A percentile compares a stretch with the other conserved stretches of the same genome.
Conservation (phyloP, 148 eudicot genomes). For the Oxyria digyna region DNA sequence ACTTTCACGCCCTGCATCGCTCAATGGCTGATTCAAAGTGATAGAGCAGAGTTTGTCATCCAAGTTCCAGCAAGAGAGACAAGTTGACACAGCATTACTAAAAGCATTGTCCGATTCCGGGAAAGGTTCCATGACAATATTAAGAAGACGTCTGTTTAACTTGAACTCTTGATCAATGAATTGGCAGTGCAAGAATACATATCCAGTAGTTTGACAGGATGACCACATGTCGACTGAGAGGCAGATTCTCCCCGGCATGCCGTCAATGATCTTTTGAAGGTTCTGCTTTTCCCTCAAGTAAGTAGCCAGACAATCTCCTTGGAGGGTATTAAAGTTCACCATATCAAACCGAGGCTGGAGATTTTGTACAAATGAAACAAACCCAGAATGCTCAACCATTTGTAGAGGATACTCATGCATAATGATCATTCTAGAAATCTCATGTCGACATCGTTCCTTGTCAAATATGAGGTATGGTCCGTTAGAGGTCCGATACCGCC, state of each 20-base stretch:
- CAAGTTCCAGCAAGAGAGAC: conserved; percentile 77
- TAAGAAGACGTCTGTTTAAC: conserved; percentile 58
- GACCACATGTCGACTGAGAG: conserved; percentile 60
- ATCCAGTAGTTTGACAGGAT: conserved; percentile 50
- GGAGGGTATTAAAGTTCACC: conserved; percentile 58
- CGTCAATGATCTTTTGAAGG: conserved; percentile 50
- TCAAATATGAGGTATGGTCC: conserved; percentile 46
- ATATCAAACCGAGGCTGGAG: conserved; percentile 67
- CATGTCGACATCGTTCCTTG: conserved; percentile 56
- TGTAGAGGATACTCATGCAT: conserved; percentile 71
- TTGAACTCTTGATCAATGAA: conserved; percentile 70
- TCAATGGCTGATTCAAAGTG: conserved; percentile 45
- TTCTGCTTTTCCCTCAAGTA: conserved; percentile 56
- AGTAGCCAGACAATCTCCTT: conserved; percentile 72
- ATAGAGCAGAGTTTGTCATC: conserved; percentile 60
- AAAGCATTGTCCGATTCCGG: conserved; percentile 70
- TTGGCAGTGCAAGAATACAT: conserved; percentile 54
- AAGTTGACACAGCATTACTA: conserved; percentile 70
- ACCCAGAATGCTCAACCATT: conserved; percentile 71
- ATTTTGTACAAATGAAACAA: conserved; percentile 49
- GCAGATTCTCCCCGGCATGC: conserved; percentile 61
- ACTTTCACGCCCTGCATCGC: conserved; percentile 42
- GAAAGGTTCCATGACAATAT: conserved; percentile 78
- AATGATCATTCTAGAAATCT: conserved; percentile 67
- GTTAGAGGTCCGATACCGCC: conserved; percentile 36